phyloP scores from a whole-genome alignment of 768 basidiomycete genomes.

The Lactifluus piperatus region DNA sequence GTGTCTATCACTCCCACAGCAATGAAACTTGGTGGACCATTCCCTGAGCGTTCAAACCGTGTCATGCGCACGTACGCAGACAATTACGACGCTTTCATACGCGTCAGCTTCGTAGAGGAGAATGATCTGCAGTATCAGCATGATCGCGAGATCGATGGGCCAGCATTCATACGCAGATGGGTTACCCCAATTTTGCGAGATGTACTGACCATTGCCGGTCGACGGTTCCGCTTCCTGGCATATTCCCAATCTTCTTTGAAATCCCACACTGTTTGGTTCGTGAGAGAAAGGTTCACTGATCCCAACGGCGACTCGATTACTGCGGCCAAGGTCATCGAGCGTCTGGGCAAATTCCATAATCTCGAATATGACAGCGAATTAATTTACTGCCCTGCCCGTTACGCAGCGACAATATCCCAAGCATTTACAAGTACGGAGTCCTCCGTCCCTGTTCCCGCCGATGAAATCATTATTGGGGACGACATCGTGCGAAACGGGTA shows the following conservation, averaged over 20 bases:
- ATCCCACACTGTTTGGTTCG: slow-evolving; percentile 50
- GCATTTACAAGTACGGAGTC: slow-evolving; percentile 70
- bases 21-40: slow-evolving; percentile 44
- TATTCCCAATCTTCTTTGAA: slow-evolving; percentile 73
- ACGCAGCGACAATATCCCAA: slow-evolving; percentile 63
- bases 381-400: slow-evolving; percentile 56
- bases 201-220: slow-evolving; percentile 47
- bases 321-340: slow-evolving; percentile 43
- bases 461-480: slow-evolving; percentile 33
- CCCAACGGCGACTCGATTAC: slow-evolving; percentile 23
- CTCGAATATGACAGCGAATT: slow-evolving; percentile 38
- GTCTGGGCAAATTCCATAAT: slow-evolving; percentile 46
- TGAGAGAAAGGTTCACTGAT: slow-evolving; percentile 41
- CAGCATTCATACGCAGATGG: slow-evolving; percentile 38
- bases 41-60: slow-evolving; percentile 51
- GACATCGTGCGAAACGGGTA: slow-evolving; percentile 39
- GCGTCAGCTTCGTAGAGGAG: slow-evolving; percentile 58
- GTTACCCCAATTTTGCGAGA: slow-evolving; percentile 37
- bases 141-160: slow-evolving; percentile 48
- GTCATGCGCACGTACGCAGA: slow-evolving; percentile 45
- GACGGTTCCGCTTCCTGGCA: slow-evolving; percentile 53
- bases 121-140: slow-evolving; percentile 42
- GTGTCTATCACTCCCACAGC: slow-evolving; percentile 48
- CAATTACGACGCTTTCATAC: slow-evolving; percentile 47
- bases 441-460: slow-evolving; percentile 35